Base-by-base conservation (phyloP, 192 early-diverging fungal genomes). In the Podila clonocystis region DNA sequence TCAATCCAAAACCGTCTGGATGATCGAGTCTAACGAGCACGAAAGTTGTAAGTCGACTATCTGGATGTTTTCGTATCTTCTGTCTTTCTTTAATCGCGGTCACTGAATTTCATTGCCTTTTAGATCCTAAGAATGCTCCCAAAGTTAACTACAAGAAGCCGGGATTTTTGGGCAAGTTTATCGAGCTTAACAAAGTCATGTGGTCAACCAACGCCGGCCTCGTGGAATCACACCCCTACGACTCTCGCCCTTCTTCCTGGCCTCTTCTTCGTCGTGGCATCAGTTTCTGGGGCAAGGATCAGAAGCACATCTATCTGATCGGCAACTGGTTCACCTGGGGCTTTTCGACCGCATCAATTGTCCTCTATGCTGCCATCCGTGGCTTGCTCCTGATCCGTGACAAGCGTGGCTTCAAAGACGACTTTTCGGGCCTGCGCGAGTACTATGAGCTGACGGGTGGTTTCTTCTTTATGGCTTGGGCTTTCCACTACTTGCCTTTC, bases 101-200 rank as follows among this genome's bases (percentile, higher is more conserved):
- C 2, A 26, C 50, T 30, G 38, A 41, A 9, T 12, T 63, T 49
- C 0, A 36, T 62, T 29, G 62, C 13, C 20, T 50, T 19, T 28
- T 78, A 90, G 85, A 95, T 24, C 87, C 91, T 12, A 87, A 73
- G 22, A 75, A 89, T 67, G 84, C 88, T 0, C 85, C 84, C 29
- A 83, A 83, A 68, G 91, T 92, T 45, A 85, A 86, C 67, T 91
- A 90, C 75, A 86, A 79, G 58, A 85, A 85, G 17, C 91, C 92
- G 9, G 86, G 91, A 13, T 97, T 99, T 68, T 76, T 95, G 31
- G 82, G 78, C 29, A 99, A 99, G 85, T 96, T 97, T 33, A 59
- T 94, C n/a, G 95, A 99, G 78, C 83, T 97, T 20, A 95, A 97
- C 50, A 80, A 85, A 30, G 88, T 94, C 29, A 99, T 99, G 97